Conservation (phyloP, 2,329 filamentous ascomycete species). For the Chaetomium strumarium region DNA sequence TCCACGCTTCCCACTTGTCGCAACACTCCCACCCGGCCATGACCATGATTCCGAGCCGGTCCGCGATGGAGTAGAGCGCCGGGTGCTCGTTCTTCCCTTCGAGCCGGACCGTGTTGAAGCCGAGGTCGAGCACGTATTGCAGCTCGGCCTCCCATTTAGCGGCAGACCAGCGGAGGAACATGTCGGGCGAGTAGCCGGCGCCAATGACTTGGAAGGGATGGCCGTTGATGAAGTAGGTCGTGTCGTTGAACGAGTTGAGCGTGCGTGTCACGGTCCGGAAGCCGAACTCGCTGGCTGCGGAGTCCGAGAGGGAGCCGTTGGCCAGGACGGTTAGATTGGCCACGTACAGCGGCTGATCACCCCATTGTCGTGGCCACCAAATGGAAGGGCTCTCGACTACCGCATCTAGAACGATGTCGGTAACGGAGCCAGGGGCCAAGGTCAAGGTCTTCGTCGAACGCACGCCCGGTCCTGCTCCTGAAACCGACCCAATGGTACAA, state of each 20-base stretch:
- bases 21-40: slow-evolving; percentile 62
- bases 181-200: slow-evolving; percentile 54
- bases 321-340: slow-evolving; percentile 27
- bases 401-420: slow-evolving; percentile 35
- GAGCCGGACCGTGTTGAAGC: slow-evolving; percentile 56
- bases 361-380: slow-evolving; percentile 60
- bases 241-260: slow-evolving; percentile 49
- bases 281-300: slow-evolving; percentile 39
- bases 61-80: slow-evolving; percentile 53
- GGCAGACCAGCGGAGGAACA: slow-evolving; percentile 54
- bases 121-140: slow-evolving; percentile 52
- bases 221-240: slow-evolving; percentile 50
- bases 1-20: slow-evolving; percentile 62
- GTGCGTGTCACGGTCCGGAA: slow-evolving; percentile 48
- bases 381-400: slow-evolving; percentile 41
- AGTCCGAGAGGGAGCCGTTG: slow-evolving; percentile 30
- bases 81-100: slow-evolving; percentile 62
- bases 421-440: slow-evolving; percentile 33
- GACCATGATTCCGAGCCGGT: slow-evolving; percentile 55
- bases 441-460: slow-evolving; percentile 31
- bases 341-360: slow-evolving; percentile 36
- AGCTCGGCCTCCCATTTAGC: slow-evolving; percentile 44
- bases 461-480: slow-evolving; percentile 17
- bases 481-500: slow-evolving; percentile 25
- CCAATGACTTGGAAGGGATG: slow-evolving; percentile 55